Base-by-base conservation (phyloP, 2,329 filamentous ascomycete genomes). In the Cordyceps cateniannulata region DNA sequence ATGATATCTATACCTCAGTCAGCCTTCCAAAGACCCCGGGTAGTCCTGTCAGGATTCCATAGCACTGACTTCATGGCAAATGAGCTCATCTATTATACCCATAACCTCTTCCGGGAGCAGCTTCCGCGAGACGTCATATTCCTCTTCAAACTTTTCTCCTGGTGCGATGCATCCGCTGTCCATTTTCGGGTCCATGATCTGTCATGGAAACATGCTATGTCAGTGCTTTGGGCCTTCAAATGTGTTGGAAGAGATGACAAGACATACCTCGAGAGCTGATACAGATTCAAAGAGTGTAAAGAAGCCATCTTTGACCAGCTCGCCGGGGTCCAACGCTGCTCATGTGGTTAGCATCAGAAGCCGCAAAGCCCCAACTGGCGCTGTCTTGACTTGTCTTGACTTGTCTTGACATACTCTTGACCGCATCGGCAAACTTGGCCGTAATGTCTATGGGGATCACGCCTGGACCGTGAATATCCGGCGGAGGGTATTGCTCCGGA, bases 141-240 rank as follows among this genome's bases (percentile, higher is more conserved):
- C 83, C 64, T 93, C 88, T 62, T 96, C 90, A 38, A 93, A 83
- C n/a, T 86, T 85, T 69, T 96, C 91, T 32, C 87, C 89, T 8
- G 88, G 85, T 22, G 85, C 81, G 7, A 96, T 79, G 65, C 88
- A 92, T 29, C 95, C 95, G 70, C 91, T 97, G 74, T 99, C 95
- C 95, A 99, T 99, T 76, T 98, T 99, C 1, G 90, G 87, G 70
- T 99, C 95, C 91, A 97, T 97, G 68, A 99, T 96, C 95, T 99
- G 69, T 45, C 18, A 20, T 47, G n/a, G 20, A 60, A 51, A 47
- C 10, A 45, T 8, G 22, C 22, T 16, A n/a, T 9, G 32, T 59
- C 32, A 59, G 55, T 14, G 16, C 16, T 16, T 25, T 27, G 42
- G 35, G 4, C 38, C 22, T 45, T 2, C 18, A 14, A 22, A n/a